A percentile compares a stretch with the other conserved stretches of the same genome.
Conservation (phyloP, 2,329 filamentous ascomycete genomes). For the Cladorrhinum sp. region DNA sequence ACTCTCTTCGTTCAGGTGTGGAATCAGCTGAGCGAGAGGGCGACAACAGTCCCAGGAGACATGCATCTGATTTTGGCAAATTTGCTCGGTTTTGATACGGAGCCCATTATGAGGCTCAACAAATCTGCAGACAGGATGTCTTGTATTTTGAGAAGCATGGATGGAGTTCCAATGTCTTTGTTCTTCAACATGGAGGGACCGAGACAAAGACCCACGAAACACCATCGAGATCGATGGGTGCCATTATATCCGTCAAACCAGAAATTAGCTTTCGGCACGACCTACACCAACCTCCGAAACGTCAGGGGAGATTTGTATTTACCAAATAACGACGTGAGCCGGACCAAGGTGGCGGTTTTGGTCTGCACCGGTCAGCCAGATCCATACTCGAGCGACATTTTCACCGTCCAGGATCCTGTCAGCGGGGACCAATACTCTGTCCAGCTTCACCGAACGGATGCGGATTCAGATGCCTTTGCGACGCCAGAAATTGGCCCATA, state of each 20-base stretch:
- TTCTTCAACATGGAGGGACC: slow-evolving; percentile 22
- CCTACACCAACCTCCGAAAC: slow-evolving; percentile 19
- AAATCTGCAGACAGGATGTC: slow-evolving; percentile 23
- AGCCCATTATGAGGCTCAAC: slow-evolving; percentile 16
- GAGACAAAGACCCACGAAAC: slow-evolving; percentile 17
- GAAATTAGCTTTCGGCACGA: slow-evolving; percentile 17
- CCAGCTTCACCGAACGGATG: slow-evolving; percentile 16
- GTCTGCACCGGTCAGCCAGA: slow-evolving; percentile 21
- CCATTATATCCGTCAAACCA: slow-evolving; percentile 21
- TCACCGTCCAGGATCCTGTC: slow-evolving; percentile 14
- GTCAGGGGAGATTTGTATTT: slow-evolving; percentile 21
- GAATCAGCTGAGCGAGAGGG: slow-evolving; percentile 23
- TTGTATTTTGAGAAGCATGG: slow-evolving; percentile 23
- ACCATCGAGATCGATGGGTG: slow-evolving; percentile 24
- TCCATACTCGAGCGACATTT: slow-evolving; percentile 19
- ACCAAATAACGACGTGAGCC: slow-evolving; percentile 24
- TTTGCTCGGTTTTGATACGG: slow-evolving; percentile 23
- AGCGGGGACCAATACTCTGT: slow-evolving; percentile 19
- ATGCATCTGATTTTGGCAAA: slow-evolving; percentile 23
- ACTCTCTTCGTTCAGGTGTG: slow-evolving; percentile 24
- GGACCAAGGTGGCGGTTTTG: slow-evolving; percentile 19
- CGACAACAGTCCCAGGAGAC: slow-evolving; percentile 21
- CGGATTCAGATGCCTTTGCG: slow-evolving; percentile 19
- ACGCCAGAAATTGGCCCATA: slow-evolving; percentile 23
- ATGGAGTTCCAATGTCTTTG: slow-evolving; percentile 22